phyloP scores from a whole-genome alignment of 441 rosid genomes.

The Arabidopsis lyrata region DNA sequence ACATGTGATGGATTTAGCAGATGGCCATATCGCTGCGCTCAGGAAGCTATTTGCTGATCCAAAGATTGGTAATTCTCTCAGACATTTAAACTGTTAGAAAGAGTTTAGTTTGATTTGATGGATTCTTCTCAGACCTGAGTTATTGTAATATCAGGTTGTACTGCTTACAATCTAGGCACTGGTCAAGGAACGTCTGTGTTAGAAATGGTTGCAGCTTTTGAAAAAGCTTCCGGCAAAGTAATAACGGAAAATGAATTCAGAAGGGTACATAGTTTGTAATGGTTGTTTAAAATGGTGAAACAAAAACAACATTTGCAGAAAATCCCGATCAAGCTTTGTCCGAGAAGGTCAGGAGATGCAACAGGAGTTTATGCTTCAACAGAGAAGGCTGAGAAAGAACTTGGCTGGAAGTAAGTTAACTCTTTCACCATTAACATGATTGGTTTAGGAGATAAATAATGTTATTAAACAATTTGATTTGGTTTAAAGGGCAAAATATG shows the following conservation, averaged over 20 bases:
- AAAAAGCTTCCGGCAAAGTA: constrained; percentile 86
- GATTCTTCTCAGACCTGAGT: constrained; percentile 12
- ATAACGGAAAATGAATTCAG: not conserved
- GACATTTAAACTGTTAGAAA: not conserved
- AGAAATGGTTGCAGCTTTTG: constrained; percentile 79
- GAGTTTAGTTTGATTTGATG: not conserved
- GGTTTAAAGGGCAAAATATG: constrained; percentile 68
- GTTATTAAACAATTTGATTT: not conserved
- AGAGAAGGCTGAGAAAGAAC: constrained; percentile 81
- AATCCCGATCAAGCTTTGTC: constrained; percentile 80
- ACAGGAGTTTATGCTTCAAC: constrained; percentile 86
- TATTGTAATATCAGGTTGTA: constrained; percentile 52
- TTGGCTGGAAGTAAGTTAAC: constrained; percentile 69
- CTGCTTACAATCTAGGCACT: constrained; percentile 71
- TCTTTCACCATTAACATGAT: constrained; percentile 19
- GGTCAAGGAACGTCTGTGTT: constrained; percentile 68
- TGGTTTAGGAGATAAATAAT: not conserved
- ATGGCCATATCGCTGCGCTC: constrained; percentile 80
- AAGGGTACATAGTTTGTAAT: not conserved
- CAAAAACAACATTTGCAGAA: constrained; percentile 55
- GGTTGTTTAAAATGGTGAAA: constrained; percentile 11
- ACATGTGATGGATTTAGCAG: constrained; percentile 83
- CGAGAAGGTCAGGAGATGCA: constrained; percentile 90
- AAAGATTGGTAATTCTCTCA: constrained; percentile 53
- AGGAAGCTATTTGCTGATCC: constrained; percentile 59